Evolutionary conservation across 306 rosid species (phyloP).

Genomic region (Spatholobus suberectus): DNA sequence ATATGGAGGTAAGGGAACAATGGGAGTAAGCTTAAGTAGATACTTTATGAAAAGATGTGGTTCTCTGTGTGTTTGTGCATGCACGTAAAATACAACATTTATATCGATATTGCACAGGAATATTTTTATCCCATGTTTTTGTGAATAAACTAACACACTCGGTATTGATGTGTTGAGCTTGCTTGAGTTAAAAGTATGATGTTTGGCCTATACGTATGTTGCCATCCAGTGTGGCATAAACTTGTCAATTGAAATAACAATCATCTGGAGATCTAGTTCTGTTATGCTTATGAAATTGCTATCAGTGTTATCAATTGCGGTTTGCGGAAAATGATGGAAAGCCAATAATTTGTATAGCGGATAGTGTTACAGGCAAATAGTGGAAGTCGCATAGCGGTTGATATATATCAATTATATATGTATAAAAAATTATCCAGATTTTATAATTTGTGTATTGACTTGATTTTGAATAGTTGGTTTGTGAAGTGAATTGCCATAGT

Average conservation of each 20-base stretch:
- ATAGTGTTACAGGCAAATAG: no score
- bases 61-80: neutral
- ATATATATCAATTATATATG: no score
- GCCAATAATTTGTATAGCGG: no score
- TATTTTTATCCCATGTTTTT: slow-evolving; percentile 6
- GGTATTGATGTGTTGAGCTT: neutral
- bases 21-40: neutral
- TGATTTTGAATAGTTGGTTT: neutral
- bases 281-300: slow-evolving; percentile 4
- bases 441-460: slow-evolving; percentile 6
- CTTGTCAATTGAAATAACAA: neutral
- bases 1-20: slow-evolving; percentile 7
- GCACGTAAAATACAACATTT: neutral
- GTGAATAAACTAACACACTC: slow-evolving; percentile 5
- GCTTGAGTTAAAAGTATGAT: neutral
- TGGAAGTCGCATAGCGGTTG: no score
- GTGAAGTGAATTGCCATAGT: slow-evolving; percentile 1
- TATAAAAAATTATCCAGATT: neutral
- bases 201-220: neutral
- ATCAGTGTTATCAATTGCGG: no score
- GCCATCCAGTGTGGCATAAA: neutral
- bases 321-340: no score
- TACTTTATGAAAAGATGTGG: neutral
- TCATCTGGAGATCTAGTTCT: neutral
- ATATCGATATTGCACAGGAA: neutral